Conservation (phyloP, 306 rosid genomes). For the Myrica gale region DNA sequence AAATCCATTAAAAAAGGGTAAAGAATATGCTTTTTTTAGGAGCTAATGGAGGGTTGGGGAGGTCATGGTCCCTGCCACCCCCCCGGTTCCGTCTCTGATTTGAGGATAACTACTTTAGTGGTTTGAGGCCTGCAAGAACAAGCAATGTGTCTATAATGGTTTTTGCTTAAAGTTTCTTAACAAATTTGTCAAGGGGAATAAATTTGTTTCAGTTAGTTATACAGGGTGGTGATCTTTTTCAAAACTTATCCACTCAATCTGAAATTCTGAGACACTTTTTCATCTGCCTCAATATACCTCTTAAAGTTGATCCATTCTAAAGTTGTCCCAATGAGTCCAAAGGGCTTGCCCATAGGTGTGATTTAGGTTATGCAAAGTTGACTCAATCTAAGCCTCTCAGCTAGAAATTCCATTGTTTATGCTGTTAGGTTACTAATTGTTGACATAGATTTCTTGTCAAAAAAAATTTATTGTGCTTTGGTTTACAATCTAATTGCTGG, state of each 20-base stretch:
- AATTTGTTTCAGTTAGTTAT: not conserved
- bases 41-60: no score
- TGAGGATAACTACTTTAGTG: no score
- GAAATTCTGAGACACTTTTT: not conserved
- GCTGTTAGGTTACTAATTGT: not conserved
- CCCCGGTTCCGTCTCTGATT: no score
- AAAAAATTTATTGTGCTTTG: not conserved
- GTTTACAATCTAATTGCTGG: slow-evolving; percentile 22
- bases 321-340: not conserved
- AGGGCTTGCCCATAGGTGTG: not conserved
- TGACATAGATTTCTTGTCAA: not conserved
- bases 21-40: no score
- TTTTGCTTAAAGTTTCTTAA: not conserved
- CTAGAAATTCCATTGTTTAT: not conserved
- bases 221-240: not conserved
- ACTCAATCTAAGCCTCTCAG: not conserved
- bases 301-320: not conserved
- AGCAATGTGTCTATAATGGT: not conserved
- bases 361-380: not conserved
- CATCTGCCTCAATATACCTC: not conserved
- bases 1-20: no score
- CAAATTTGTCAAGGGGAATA: not conserved
- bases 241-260: not conserved
- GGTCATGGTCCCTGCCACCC: no score
- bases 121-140: no score